Base-by-base conservation (phyloP, 1,284 basidiomycete species). In the Apiotrichum montevideense region DNA sequence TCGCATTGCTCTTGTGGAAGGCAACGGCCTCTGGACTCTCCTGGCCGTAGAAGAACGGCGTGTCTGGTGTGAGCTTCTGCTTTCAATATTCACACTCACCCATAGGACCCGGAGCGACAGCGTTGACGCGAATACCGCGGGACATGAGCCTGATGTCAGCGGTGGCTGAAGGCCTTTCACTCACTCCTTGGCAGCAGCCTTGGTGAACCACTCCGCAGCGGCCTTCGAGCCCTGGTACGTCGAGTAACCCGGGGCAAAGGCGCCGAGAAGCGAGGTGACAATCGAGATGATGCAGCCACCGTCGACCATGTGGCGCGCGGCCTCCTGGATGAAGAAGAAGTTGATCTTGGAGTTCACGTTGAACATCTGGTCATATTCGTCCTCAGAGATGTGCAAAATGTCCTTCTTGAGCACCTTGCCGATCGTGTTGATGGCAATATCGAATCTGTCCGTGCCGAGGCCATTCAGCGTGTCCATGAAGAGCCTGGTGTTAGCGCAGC, bases 361-460 rank as follows among this genome's bases (percentile, higher is more conserved):
- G 42, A 66, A 64, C 65, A 66, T 66, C 10, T 34, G 9, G 53
- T 66, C 63, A 50, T 61, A 66, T 50, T 64, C 65, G 21, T 33
- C 35, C 53, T 66, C 65, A 45, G 50, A 57, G 53, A 64, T 58
- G 13, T 58, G 55, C 45, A 48, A 32, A 44, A 66, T 32, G 8
- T 59, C 58, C 58, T 66, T 66, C 61, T 66, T 66, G 52, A 66
- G 59, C 34, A 66, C 65, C 50, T 64, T 64, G 52, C 65, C 65
- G 54, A 66, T 59, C 6, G 63, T 66, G 59, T 66, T 64, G 61
- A 66, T 59, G 3, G 65, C 65, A 32, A 64, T 47, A 56, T 66
- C 61, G 33, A 63, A 46, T 42, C 52, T 62, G 35, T 21, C 9
- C 8, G 37, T 50, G 35, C 61, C 61, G 35, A 62, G 61, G 21